phyloP scores from a whole-genome alignment of 768 basidiomycete genomes.

The Tulasnella sp. region DNA sequence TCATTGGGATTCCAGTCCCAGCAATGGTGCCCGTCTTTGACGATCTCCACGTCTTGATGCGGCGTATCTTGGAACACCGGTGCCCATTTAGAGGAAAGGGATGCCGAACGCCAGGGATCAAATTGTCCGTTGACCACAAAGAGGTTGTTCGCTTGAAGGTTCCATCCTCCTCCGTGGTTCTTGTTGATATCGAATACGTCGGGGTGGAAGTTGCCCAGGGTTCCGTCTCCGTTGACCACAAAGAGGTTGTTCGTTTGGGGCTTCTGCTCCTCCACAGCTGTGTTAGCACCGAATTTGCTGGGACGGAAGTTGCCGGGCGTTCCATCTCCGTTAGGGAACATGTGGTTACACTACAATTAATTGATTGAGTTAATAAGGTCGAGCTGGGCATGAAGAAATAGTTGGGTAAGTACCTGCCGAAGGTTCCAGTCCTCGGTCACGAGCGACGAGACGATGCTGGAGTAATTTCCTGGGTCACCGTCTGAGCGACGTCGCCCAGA shows the following conservation, averaged over 20 bases:
- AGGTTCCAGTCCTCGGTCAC: slow-evolving; percentile 15
- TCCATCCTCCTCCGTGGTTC: slow-evolving; percentile 25
- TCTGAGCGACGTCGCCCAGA: neutral
- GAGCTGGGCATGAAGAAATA: neutral
- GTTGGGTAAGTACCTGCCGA: neutral
- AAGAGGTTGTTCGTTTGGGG: slow-evolving; percentile 15
- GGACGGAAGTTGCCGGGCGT: neutral
- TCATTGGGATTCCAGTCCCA: slow-evolving; percentile 14
- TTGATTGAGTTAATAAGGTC: neutral
- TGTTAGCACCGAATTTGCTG: neutral
- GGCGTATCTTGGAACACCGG: neutral
- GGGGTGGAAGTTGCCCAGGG: neutral
- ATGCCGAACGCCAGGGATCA: slow-evolving; percentile 29
- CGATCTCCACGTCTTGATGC: neutral
- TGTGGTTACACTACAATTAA: slow-evolving; percentile 8
- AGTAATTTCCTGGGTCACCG: slow-evolving; percentile 23
- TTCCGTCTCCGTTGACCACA: slow-evolving; percentile 17
- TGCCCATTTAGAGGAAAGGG: slow-evolving; percentile 21
- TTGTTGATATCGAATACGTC: neutral
- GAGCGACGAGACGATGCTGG: slow-evolving; percentile 22
- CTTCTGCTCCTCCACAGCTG: slow-evolving; percentile 14
- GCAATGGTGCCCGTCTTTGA: slow-evolving; percentile 22
- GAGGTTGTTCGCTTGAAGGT: slow-evolving; percentile 19
- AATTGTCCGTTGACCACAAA: slow-evolving; percentile 26
- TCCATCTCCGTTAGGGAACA: slow-evolving; percentile 22